A percentile compares a stretch with the other conserved stretches of the same genome.
Conservation (phyloP, 495 filamentous ascomycete species). For the Penicillium ucsense region DNA sequence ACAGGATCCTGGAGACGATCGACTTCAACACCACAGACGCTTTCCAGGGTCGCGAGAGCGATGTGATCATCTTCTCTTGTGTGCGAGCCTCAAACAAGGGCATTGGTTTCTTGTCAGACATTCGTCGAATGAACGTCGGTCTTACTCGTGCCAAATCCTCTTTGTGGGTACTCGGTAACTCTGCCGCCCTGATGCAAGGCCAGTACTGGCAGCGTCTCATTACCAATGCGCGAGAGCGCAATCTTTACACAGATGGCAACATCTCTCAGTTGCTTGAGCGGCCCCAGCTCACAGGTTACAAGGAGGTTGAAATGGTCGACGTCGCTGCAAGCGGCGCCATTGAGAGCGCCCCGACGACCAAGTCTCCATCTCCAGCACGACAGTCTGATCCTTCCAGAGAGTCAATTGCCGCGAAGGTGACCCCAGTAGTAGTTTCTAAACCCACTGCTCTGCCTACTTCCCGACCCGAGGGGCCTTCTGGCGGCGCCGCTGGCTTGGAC, state of each 20-base stretch:
- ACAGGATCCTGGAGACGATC: conserved; percentile 61
- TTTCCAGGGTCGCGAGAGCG: conserved; percentile 92
- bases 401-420: conserved; percentile 8
- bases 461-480: conserved; percentile 30
- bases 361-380: conserved; percentile 10
- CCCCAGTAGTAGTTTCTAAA: conserved; percentile 15
- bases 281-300: conserved; percentile 39
- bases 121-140: conserved; percentile 99
- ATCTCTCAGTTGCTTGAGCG: conserved; percentile 38
- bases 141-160: conserved; percentile 92
- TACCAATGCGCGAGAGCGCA: conserved; percentile 61
- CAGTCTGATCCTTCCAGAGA: conserved; percentile 19
- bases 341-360: neutral
- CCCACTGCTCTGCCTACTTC: conserved; percentile 17
- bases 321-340: conserved; percentile 6
- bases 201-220: conserved; percentile 85
- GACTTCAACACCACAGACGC: conserved; percentile 99
- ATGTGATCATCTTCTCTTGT: conserved; percentile 98
- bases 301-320: conserved; percentile 41
- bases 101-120: conserved; percentile 96
- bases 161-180: conserved; percentile 90
- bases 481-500: conserved; percentile 37
- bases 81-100: conserved; percentile 86
- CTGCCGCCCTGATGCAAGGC: conserved; percentile 71
- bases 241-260: conserved; percentile 69